Base-by-base conservation (phyloP, 768 basidiomycete species). In the Suillus cothurnatus region DNA sequence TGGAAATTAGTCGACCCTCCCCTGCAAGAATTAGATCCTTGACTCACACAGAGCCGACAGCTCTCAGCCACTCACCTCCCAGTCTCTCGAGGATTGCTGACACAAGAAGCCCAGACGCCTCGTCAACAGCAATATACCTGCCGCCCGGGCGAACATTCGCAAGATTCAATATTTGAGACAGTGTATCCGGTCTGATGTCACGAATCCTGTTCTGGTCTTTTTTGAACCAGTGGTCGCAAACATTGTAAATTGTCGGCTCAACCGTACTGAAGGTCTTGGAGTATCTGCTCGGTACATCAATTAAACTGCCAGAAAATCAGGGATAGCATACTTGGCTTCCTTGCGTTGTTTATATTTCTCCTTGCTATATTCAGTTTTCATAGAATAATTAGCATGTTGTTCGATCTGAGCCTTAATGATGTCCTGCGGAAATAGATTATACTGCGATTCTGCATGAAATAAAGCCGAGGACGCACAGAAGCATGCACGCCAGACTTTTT, bases 301-400 rank as follows among this genome's bases (percentile, higher is more conserved):
- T 45, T 26, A 49, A 34, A 26, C 31, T 41, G 28, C 47, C 61
- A 34, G 49, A 14, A 41, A 23, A 55, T 47, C 19, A 49, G 36
- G 49, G 32, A 19, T 4, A 19, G 75, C 89, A 69, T 73, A 97
- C 96, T 99, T 99, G 64, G 93, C 95, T 79, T 96, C 94, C 77
- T 99, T 99, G 45, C 94, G 85, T 76, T 96, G 97, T 76, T 87
- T 91, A 78, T 98, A 99, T 75, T 99, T 99, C 72, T 99, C 96
- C 78, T 99, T 99, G 78, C 93, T 95, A 77, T 96, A 99, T 77
- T 97, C 97, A 1, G 96, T 99, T 78, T 99, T 99, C 58, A 99
- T 81, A 14, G 89, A 88, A 75, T 92, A 99, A 71, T 93, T 92
- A 36, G 92, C 90, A 71, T 99, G 97, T 71, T 90, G 87, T 70